Evolutionary conservation across 2,329 filamentous ascomycete genomes (phyloP).

Genomic region (Drechslera avenae): DNA sequence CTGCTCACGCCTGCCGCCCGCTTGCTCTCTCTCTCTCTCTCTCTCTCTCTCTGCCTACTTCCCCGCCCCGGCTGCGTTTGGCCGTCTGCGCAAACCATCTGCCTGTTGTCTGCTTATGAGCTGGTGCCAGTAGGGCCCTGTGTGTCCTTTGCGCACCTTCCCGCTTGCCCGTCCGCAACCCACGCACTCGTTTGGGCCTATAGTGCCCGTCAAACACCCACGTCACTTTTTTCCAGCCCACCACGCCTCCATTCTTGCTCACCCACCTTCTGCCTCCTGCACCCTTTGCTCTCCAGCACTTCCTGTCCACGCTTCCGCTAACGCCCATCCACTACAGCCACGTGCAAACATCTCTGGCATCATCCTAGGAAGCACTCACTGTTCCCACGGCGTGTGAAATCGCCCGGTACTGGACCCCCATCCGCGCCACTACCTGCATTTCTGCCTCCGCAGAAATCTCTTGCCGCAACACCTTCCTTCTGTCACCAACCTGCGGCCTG

Average conservation of each 20-base stretch:
- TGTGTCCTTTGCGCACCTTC: conserved; percentile 5
- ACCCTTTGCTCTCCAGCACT: neutral
- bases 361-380: conserved; percentile 15
- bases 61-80: conserved; percentile 18
- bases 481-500: conserved; percentile 22
- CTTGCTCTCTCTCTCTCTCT: too few species aligned
- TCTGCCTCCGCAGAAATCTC: conserved; percentile 14
- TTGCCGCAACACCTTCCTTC: neutral
- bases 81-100: conserved; percentile 11
- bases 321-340: conserved; percentile 21
- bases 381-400: conserved; percentile 7
- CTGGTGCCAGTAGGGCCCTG: conserved; percentile 1
- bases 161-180: neutral
- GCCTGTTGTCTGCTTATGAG: conserved; percentile 8
- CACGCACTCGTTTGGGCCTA: conserved; percentile 7
- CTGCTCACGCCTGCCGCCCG: conserved; percentile 17
- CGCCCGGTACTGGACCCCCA: conserved; percentile 9
- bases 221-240: conserved; percentile 4
- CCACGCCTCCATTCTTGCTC: conserved; percentile 1
- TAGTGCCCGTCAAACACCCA: conserved; percentile 6
- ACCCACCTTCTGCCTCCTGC: neutral
- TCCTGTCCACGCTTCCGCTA: conserved; percentile 12
- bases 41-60: conserved; percentile 9
- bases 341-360: conserved; percentile 7
- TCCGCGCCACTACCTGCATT: conserved; percentile 7